Base-by-base conservation (phyloP, 768 basidiomycete genomes). In the Termitomyces sp. region DNA sequence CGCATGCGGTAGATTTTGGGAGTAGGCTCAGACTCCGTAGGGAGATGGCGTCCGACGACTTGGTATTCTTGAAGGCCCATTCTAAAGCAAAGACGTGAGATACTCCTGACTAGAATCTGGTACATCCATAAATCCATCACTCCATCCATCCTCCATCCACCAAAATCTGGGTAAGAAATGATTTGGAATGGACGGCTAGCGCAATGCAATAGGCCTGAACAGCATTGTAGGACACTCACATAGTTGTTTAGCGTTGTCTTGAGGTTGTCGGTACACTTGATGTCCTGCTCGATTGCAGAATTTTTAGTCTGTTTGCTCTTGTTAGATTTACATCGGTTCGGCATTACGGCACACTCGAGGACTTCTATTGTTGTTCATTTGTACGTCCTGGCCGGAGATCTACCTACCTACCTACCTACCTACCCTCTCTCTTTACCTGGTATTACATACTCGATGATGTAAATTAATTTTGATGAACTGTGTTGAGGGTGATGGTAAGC, bases 1-100 rank as follows among this genome's bases (percentile, higher is more conserved):
- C 96, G 90, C 96, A 98, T 98, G 69, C 96, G 91, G 84, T 92
- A 98, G 77, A 98, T 95, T 86, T 98, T 98, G 62, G 97, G 97
- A 61, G 83, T 91, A 57, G 93, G 93, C 65, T 97, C 92, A 64
- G 83, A 73, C 80, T 94, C 93, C 56, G 94, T 95, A 71, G 97
- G 96, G 69, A 98, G 80, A 75, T 97, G 95, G 72, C 96, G 93
- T 66, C 97, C 97, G 66, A 99, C 89, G 75, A 98, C 91, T 79
- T 97, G 95, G 82, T 81, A 98, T 84, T 99, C 96, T 69, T 82
- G 80, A 71, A 93, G 79, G 75, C 82, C 82, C 90, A 91, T 91
- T 83, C 86, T 77, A 55, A 28, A 54, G 26, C 20, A 47, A 35
- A 59, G 50, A 58, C 40, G n/a, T 49, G 16, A 36, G 44, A 56